Percentiles rank a stretch among this genome's conserved stretches.
phyloP scores from a whole-genome alignment of 768 basidiomycete species.

The Tulasnella sp. region DNA sequence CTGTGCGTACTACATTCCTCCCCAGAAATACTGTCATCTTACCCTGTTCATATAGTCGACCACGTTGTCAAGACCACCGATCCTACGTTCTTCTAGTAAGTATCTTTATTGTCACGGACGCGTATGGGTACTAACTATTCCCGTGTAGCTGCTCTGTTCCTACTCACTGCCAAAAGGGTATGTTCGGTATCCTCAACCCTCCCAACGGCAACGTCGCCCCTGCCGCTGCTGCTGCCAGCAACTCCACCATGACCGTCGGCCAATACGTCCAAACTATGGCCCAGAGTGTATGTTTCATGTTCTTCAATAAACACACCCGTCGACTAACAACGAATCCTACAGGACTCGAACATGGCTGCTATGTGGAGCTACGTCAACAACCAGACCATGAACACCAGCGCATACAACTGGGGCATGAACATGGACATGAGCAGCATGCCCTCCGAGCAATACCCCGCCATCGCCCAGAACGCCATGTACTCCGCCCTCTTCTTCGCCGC shows the following conservation, averaged over 20 bases:
- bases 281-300: conserved; percentile 18
- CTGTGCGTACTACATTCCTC: conserved; percentile 29
- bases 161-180: conserved; percentile 65
- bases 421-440: conserved; percentile 47
- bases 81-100: conserved; percentile 63
- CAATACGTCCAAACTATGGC: conserved; percentile 38
- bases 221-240: conserved; percentile 22
- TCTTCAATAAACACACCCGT: conserved; percentile 1
- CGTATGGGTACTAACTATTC: too few relatives aligned
- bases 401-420: conserved; percentile 48
- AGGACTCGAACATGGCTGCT: conserved; percentile 46
- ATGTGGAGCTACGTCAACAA: conserved; percentile 42
- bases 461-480: conserved; percentile 47
- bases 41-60: conserved; percentile 35
- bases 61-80: conserved; percentile 62
- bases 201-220: conserved; percentile 21
- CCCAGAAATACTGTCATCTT: neutral
- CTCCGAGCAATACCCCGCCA: conserved; percentile 36
- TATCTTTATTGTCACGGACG: too few relatives aligned
- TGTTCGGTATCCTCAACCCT: conserved; percentile 48
- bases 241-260: conserved; percentile 33
- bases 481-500: conserved; percentile 34
- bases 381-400: conserved; percentile 37
- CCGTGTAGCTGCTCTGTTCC: conserved; percentile 60
- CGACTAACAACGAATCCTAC: conserved; percentile 10